Evolutionary conservation across 2,329 filamentous ascomycete genomes (phyloP).

Genomic region (Purpureocillium lavendulum): DNA sequence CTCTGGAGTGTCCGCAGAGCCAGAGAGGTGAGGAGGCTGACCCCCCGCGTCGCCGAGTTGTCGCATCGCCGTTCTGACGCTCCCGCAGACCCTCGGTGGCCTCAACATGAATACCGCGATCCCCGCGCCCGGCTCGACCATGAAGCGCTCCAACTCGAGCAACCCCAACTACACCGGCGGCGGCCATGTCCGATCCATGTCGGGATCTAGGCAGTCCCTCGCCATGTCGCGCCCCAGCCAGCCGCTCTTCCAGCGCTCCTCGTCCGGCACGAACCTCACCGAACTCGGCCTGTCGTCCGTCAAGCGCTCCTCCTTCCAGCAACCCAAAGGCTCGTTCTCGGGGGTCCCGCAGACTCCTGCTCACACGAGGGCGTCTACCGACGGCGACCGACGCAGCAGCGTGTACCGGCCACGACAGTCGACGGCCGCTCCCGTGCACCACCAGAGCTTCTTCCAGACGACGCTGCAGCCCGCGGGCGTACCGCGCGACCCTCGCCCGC

Average conservation of each 20-base stretch:
- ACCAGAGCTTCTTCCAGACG: conserved; percentile 93
- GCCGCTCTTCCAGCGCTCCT: conserved; percentile 77
- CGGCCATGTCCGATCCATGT: conserved; percentile 74
- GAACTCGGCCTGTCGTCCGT: conserved; percentile 77
- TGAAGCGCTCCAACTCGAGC: conserved; percentile 85
- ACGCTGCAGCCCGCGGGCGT: conserved; percentile 74
- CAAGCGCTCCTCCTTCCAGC: conserved; percentile 73
- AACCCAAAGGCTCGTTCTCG: conserved; percentile 48
- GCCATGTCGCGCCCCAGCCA: conserved; percentile 77
- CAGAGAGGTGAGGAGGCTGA: conserved; percentile 61
- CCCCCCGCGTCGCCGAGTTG: conserved; percentile 3
- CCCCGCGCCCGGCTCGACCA: conserved; percentile 82
- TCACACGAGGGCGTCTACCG: conserved; percentile 39
- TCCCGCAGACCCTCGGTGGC: conserved; percentile 68
- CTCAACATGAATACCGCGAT: conserved; percentile 78
- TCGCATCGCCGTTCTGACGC: conserved; percentile 11
- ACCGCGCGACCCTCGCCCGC: conserved; percentile 75
- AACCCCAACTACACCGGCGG: conserved; percentile 48
- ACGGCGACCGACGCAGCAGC: conserved; percentile 66
- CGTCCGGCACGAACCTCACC: conserved; percentile 71
- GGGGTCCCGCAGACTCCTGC: conserved; percentile 40
- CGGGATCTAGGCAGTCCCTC: conserved; percentile 77
- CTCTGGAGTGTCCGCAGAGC: conserved; percentile 88
- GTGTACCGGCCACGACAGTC: conserved; percentile 68
- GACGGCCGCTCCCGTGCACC: conserved; percentile 51